Base-by-base conservation (phyloP, 2,329 filamentous ascomycete species). In the Diaporthe sp. region DNA sequence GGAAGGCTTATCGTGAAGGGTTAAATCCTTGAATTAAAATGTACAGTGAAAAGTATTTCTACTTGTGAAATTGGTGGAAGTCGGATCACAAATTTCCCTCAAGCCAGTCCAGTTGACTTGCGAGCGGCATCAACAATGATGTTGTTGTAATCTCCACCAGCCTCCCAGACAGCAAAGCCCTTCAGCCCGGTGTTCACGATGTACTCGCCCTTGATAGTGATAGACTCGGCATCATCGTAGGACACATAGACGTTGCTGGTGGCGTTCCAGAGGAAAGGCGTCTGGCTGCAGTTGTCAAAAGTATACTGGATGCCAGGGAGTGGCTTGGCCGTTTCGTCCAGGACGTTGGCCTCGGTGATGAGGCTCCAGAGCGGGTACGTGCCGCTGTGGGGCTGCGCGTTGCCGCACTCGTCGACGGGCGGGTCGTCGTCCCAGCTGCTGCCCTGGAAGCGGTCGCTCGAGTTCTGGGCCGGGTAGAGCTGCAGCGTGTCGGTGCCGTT, bases 351-450 rank as follows among this genome's bases (percentile, higher is more conserved):
- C 77, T 78, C 75, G 19, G 39, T 70, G 58, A 78, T 71, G 46
- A 78, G 67, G 37, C 72, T 75, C 72, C 77, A 77, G 58, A 75
- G 68, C 13, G 68, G 69, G 34, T 76, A 78, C 6, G 77, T 78
- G 9, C 77, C 77, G 37, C 61, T 34, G 31, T 55, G 72, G 37
- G 77, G 77, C 72, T 72, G 55, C 12, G 77, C 59, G 31, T 67
- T 44, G 19, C 77, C 77, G 61, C 77, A 78, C 9, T 58, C 25
- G 72, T 78, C 77, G 51, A 75, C 25, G 3, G 70, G n/a, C 42
- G 77, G 75, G 70, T 78, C 77, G 53, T 69, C 57, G 70, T 78
- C 77, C 77, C 77, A 78, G 75, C 75, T 78, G 77, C 76, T 67
- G 65, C 77, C 77, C 75, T 68, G 72, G 61, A 77, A 74, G 53